Evolutionary conservation across 2,329 filamentous ascomycete genomes (phyloP).

Genomic region (Lecanicillium sp.): DNA sequence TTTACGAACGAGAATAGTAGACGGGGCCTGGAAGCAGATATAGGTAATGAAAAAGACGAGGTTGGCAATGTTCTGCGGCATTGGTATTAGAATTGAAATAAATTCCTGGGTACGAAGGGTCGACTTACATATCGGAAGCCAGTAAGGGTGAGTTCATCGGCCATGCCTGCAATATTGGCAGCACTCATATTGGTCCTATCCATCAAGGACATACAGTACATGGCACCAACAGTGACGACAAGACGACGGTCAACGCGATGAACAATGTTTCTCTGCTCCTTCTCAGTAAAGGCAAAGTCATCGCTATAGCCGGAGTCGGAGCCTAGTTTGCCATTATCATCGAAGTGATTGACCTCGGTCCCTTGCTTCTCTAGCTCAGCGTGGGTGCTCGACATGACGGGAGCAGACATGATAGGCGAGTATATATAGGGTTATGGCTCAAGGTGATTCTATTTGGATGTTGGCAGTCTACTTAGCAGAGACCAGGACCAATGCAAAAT

Average conservation of each 20-base stretch:
- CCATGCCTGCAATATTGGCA: conserved; percentile 62
- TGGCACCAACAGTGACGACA: conserved; percentile 50
- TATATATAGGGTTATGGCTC: too few relatives aligned
- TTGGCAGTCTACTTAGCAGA: too few relatives aligned
- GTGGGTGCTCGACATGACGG: too few relatives aligned
- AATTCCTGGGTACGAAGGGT: not conserved
- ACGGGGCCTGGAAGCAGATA: conserved; percentile 61
- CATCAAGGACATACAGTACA: conserved; percentile 72
- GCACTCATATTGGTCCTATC: conserved; percentile 70
- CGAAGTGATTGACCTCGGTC: too few relatives aligned
- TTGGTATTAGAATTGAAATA: not conserved
- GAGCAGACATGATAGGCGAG: too few relatives aligned
- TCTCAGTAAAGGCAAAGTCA: conserved; percentile 38
- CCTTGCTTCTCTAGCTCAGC: too few relatives aligned
- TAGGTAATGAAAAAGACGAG: conserved; percentile 70
- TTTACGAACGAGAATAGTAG: conserved; percentile 59
- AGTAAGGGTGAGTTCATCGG: conserved; percentile 35
- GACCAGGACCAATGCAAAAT: too few relatives aligned
- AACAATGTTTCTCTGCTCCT: conserved; percentile 63
- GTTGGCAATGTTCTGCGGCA: conserved; percentile 48
- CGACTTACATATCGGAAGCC: conserved; percentile 36
- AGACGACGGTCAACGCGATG: conserved; percentile 59
- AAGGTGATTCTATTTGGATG: too few relatives aligned
- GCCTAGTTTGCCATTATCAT: too few relatives aligned
- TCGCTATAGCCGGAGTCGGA: too few relatives aligned